A percentile compares a stretch with the other conserved stretches of the same genome.
Conservation (phyloP, 352 stramenopile genomes). For the Pythium inflatum region DNA sequence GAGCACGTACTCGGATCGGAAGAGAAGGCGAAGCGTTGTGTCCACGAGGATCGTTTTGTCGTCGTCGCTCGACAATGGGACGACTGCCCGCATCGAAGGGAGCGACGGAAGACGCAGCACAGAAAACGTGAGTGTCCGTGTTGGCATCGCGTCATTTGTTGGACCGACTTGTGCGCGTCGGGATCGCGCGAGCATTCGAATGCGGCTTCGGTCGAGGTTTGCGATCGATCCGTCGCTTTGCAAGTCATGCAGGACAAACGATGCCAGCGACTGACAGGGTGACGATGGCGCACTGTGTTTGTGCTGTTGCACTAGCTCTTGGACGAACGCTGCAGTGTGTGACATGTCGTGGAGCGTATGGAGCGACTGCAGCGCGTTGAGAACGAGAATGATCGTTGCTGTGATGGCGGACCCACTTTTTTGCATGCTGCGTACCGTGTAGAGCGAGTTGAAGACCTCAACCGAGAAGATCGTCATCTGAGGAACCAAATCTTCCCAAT, state of each 20-base stretch:
- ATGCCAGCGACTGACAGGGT: neutral
- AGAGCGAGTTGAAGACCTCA: conserved; percentile 22
- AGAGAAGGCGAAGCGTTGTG: conserved; percentile 11
- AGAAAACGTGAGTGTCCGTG: too few species aligned
- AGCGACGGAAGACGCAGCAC: neutral
- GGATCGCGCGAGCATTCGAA: too few species aligned
- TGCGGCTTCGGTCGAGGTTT: too few species aligned
- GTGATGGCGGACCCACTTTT: neutral
- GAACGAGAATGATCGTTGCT: neutral
- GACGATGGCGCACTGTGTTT: neutral
- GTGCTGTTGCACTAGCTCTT: neutral
- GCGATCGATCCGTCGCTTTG: too few species aligned
- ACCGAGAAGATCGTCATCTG: conserved; percentile 26
- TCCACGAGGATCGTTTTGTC: neutral
- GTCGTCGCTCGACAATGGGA: neutral
- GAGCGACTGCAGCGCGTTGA: neutral
- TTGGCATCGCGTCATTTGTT: too few species aligned
- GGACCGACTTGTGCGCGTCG: too few species aligned
- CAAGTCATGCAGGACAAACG: neutral
- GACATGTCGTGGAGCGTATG: conserved; percentile 4
- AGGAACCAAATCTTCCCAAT: conserved; percentile 36
- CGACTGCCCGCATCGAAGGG: too few species aligned
- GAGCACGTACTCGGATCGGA: conserved; percentile 34
- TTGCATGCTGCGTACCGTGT: conserved; percentile 28
- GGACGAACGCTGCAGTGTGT: neutral